Evolutionary conservation across 2,329 filamentous ascomycete species (phyloP).

Genomic region (Xylariaceae sp.): DNA sequence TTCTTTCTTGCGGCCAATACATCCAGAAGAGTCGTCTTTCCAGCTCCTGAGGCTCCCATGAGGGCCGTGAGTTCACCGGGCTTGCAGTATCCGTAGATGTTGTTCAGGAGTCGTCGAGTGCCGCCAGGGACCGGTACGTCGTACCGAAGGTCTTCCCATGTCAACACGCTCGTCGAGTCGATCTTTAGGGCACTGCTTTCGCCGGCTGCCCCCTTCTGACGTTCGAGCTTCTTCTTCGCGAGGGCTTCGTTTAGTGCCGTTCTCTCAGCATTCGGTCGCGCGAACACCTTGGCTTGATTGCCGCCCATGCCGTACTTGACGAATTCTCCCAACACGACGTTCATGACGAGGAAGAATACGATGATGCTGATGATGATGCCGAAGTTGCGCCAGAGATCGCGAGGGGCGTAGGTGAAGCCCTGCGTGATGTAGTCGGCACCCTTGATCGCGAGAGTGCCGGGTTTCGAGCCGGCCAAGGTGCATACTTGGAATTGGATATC

Average conservation of each 20-base stretch:
- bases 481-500: constrained; percentile 74
- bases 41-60: constrained; percentile 80
- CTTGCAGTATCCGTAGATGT: constrained; percentile 63
- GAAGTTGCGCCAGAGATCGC: constrained; percentile 75
- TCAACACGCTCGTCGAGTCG: constrained; percentile 63
- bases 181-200: constrained; percentile 49
- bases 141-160: constrained; percentile 83
- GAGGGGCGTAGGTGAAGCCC: constrained; percentile 60
- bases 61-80: constrained; percentile 73
- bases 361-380: constrained; percentile 76
- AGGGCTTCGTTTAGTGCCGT: constrained; percentile 61
- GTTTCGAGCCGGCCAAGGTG: constrained; percentile 65
- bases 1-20: constrained; percentile 61
- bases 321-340: constrained; percentile 73
- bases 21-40: constrained; percentile 80
- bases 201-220: constrained; percentile 43
- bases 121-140: constrained; percentile 57
- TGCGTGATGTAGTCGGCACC: constrained; percentile 65
- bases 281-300: constrained; percentile 73
- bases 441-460: constrained; percentile 58
- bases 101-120: constrained; percentile 50
- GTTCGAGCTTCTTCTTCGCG: constrained; percentile 52
- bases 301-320: constrained; percentile 75
- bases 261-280: constrained; percentile 62
- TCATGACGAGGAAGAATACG: constrained; percentile 66